Evolutionary conservation across 208 protist species (phyloP).

Genomic region (Trypanosoma platydactyli): DNA sequence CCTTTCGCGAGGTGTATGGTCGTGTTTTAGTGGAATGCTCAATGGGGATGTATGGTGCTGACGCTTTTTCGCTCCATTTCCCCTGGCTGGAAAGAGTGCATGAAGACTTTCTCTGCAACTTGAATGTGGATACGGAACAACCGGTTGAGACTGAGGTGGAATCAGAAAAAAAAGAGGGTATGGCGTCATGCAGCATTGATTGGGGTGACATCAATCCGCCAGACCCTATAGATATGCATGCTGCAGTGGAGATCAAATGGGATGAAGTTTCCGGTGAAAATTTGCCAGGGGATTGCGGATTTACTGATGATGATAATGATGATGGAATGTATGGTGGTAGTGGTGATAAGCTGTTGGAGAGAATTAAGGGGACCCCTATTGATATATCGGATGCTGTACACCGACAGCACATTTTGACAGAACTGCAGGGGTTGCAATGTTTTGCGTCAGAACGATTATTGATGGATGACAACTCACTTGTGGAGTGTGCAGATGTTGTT

Average conservation of each 20-base stretch:
- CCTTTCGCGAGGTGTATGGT: conserved; percentile 47
- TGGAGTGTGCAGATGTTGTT: conserved; percentile 2
- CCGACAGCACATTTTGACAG: conserved; percentile 44
- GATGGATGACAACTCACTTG: conserved; percentile 25
- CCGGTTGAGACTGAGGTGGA: background rate
- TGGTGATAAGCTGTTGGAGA: conserved; percentile 23
- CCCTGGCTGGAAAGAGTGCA: conserved; percentile 51
- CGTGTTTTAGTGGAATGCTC: conserved; percentile 28
- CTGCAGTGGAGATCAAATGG: conserved; percentile 30
- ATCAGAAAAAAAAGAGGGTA: conserved; percentile 2
- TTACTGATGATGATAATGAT: conserved; percentile 33
- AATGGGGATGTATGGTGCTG: conserved; percentile 31
- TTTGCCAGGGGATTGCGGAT: conserved; percentile 32
- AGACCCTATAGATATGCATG: conserved; percentile 6
- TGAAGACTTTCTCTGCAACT: conserved; percentile 22
- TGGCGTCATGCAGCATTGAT: conserved; percentile 47
- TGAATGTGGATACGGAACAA: background rate
- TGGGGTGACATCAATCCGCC: conserved; percentile 49
- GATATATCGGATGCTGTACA: conserved; percentile 37
- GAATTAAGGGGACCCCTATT: conserved; percentile 32
- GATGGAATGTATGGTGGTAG: conserved; percentile 17
- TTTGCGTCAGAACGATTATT: conserved; percentile 48
- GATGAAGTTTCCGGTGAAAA: background rate
- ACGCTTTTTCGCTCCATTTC: conserved; percentile 53
- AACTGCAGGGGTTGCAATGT: conserved; percentile 48